These are phyloP conservation scores for Trifolium dubium DNA, from an alignment of 306 rosid genomes.

Conservation along the genomic window DNA sequence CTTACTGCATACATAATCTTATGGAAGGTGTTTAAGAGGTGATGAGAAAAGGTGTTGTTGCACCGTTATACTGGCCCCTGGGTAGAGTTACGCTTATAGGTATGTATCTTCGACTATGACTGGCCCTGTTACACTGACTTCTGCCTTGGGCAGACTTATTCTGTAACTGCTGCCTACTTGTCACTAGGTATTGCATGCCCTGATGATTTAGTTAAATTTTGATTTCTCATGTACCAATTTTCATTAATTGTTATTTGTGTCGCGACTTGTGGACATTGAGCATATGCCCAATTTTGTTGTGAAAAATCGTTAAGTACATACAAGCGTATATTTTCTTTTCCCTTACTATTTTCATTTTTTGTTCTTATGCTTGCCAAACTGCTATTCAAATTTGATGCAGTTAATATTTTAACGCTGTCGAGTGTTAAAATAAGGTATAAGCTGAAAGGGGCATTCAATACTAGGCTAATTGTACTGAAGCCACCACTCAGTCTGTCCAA, in stretches of 20 bases:
- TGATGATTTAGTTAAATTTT: background rate
- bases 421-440: no score
- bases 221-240: background rate
- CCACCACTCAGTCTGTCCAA: no score
- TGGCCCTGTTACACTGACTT: background rate
- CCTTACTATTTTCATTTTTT: background rate
- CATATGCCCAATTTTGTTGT: background rate
- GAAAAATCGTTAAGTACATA: no score
- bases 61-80: no score
- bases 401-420: background rate
- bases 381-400: background rate
- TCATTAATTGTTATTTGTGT: background rate
- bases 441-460: no score
- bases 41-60: slow-evolving; percentile 11
- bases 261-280: background rate
- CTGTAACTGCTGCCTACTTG: slow-evolving; percentile 8
- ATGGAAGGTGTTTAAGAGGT: background rate
- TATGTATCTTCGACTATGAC: background rate
- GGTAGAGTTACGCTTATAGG: no score
- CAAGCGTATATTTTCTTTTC: background rate
- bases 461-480: no score
- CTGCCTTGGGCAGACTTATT: background rate
- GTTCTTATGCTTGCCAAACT: background rate
- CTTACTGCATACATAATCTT: background rate
- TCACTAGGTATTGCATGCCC: background rate